Base-by-base conservation (phyloP, 164 flowering plant species). In the Liriodendron chinense region DNA sequence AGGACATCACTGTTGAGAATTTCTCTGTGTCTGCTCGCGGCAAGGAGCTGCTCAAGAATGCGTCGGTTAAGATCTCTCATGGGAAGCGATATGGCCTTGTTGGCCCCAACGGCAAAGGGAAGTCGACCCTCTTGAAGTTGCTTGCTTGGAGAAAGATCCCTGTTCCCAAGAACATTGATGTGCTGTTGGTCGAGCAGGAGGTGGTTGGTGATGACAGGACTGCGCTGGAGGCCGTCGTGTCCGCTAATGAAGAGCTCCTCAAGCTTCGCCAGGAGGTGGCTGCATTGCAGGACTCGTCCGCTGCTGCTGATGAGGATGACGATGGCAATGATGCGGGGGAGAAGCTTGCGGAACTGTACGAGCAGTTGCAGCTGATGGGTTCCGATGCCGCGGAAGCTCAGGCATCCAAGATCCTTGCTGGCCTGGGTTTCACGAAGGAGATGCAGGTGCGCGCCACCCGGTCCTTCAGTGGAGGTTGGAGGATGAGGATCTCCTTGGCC, bases 61-160 rank as follows among this genome's bases (percentile, higher is more conserved):
- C 79, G 23, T 34, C 71, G 20, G 57, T 77, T 25, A 77, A 67
- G 72, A 77, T 77, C 20, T 72, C 79, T 2, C 79, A 77, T 57
- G 79, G 79, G 10, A 77, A 67, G 48, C 28, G 79, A 23, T 77
- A 77, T 61, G 79, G 79, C 16, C 71, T 93, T 78, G 91, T 93
- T 73, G 97, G 97, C 64, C 96, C 97, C 6, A 91, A 93, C 78
- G 96, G 96, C 21, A 93, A 48, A 85, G 97, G 97, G 1, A 91
- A 93, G 65, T 91, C 96, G 16, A 93, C 97, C 1, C 74, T 93
- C 49, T 83, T 93, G 75, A 91, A 93, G 83, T 89, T 93, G 24
- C 89, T 93, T 70, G 95, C 97, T 78, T 93, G 97, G 97, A 87
- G 96, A 80, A 91, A 91, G 85, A 85, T 93, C 71, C 97, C 97